Conservation (phyloP, 2,329 filamentous ascomycete species). For the Dactylella cylindrospora region DNA sequence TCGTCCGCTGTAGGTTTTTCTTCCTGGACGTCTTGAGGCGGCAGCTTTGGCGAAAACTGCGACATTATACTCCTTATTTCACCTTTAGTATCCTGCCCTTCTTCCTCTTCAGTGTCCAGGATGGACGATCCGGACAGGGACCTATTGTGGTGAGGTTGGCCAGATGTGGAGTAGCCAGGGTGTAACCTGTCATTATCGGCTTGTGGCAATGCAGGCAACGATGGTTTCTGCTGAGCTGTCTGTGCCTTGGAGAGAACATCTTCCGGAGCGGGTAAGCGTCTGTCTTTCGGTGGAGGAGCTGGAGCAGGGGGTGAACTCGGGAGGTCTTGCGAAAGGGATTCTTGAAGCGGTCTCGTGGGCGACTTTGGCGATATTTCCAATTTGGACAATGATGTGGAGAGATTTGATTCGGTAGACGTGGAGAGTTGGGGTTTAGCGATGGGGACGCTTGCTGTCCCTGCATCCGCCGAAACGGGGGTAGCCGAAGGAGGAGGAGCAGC, state of each 20-base stretch:
- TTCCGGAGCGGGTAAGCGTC: constrained; percentile 43
- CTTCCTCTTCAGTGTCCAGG: constrained; percentile 61
- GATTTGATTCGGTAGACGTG: constrained; percentile 24
- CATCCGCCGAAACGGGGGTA: not conserved
- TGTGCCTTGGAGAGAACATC: constrained; percentile 47
- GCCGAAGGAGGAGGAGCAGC: constrained; percentile 28
- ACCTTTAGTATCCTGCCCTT: constrained; percentile 69
- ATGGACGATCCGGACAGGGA: constrained; percentile 46
- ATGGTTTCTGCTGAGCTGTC: constrained; percentile 23
- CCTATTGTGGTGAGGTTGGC: constrained; percentile 43
- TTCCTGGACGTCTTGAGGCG: constrained; percentile 41
- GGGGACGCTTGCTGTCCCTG: constrained; percentile 1
- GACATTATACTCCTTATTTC: constrained; percentile 99
- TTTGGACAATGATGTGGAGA: constrained; percentile 40
- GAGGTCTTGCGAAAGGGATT: constrained; percentile 21
- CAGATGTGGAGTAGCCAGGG: constrained; percentile 41
- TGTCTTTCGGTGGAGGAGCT: constrained; percentile 46
- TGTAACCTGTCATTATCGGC: constrained; percentile 43
- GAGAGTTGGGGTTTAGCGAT: not conserved
- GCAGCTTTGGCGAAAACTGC: constrained; percentile 63
- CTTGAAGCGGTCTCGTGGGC: constrained; percentile 14
- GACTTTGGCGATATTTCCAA: constrained; percentile 31
- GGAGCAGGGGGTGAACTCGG: constrained; percentile 47
- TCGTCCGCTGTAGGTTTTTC: constrained; percentile 28
- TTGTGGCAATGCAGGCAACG: constrained; percentile 32